Conservation (phyloP, 2,329 filamentous ascomycete genomes). For the Aspergillus aculeatus region DNA sequence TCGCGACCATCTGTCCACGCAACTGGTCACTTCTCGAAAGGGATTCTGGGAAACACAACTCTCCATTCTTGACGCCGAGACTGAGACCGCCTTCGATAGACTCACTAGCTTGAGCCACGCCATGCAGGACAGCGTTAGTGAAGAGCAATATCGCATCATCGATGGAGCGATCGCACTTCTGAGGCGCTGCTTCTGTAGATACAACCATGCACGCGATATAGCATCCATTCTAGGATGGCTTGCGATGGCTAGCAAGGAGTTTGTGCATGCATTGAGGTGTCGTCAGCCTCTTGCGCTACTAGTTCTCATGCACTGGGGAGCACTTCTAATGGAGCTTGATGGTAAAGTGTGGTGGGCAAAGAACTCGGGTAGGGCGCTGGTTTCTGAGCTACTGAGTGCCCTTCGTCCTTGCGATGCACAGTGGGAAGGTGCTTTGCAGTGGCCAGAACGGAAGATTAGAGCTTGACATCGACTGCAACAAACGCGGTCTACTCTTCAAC, state of each 20-base stretch:
- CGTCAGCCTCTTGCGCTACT: slow-evolving; percentile 33
- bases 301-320: slow-evolving; percentile 39
- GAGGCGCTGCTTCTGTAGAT: slow-evolving; percentile 29
- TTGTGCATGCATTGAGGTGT: slow-evolving; percentile 29
- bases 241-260: slow-evolving; percentile 32
- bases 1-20: slow-evolving; percentile 48
- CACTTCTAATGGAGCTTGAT: slow-evolving; percentile 33
- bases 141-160: slow-evolving; percentile 31
- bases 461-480: slow-evolving; percentile 16
- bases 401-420: slow-evolving; percentile 21
- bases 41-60: slow-evolving; percentile 44
- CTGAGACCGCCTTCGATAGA: slow-evolving; percentile 27
- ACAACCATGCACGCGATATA: slow-evolving; percentile 24
- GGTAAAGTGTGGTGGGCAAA: slow-evolving; percentile 37
- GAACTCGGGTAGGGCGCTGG: slow-evolving; percentile 31
- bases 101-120: slow-evolving; percentile 31
- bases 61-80: slow-evolving; percentile 25
- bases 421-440: slow-evolving; percentile 30
- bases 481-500: not conserved
- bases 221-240: slow-evolving; percentile 37
- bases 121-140: slow-evolving; percentile 24
- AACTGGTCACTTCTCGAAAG: slow-evolving; percentile 49
- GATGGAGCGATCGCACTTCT: slow-evolving; percentile 31
- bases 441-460: slow-evolving; percentile 31
- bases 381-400: slow-evolving; percentile 27